Conservation (phyloP, 805 yeast genomes). For the Wickerhamiella brachini region DNA sequence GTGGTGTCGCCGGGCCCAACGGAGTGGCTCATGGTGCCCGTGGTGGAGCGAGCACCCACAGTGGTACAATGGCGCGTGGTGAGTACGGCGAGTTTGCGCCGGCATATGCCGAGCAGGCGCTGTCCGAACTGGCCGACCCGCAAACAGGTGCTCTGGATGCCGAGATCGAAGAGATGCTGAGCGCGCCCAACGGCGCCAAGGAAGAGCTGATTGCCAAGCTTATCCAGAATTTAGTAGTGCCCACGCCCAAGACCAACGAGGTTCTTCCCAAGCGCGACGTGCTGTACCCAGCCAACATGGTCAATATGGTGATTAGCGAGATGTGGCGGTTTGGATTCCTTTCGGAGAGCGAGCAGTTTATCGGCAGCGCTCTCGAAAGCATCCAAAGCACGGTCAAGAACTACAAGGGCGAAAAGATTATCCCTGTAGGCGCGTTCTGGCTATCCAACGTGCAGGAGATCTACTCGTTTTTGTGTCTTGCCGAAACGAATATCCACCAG, state of each 20-base stretch:
- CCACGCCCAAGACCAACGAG: conserved; percentile 73
- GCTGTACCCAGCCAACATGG: conserved; percentile 87
- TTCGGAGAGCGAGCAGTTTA: conserved; percentile 76
- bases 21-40: no score
- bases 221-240: conserved; percentile 70
- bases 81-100: neutral
- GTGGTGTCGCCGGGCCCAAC: neutral
- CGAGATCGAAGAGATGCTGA: conserved; percentile 43
- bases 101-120: neutral
- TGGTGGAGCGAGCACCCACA: no score
- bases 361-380: conserved; percentile 77
- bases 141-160: neutral
- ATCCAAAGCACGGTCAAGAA: conserved; percentile 72
- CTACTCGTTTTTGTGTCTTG: conserved; percentile 86
- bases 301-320: conserved; percentile 81
- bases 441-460: conserved; percentile 90
- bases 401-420: conserved; percentile 74
- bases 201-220: conserved; percentile 25
- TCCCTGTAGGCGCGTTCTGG: conserved; percentile 95
- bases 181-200: conserved; percentile 9
- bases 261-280: conserved; percentile 80
- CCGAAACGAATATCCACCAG: conserved; percentile 80
- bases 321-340: conserved; percentile 98
- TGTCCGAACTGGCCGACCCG: neutral
- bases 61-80: neutral